These are phyloP conservation scores for Epichloe aotearoae DNA, from an alignment of 2,329 filamentous ascomycete species.

Conservation along the genomic window DNA sequence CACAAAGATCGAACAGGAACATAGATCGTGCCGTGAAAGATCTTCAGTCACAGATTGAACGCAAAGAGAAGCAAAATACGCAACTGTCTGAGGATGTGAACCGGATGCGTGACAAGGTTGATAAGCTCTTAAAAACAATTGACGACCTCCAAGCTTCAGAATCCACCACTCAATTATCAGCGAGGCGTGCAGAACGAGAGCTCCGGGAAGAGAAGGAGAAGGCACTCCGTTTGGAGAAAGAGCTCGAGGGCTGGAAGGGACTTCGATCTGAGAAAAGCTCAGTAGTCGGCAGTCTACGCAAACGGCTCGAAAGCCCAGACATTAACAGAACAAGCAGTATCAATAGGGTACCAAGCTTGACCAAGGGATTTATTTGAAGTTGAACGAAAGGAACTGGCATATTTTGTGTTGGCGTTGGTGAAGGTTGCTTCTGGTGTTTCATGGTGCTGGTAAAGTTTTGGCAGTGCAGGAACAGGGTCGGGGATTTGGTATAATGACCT, in stretches of 20 bases:
- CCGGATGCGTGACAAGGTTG: slow-evolving; percentile 80
- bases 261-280: slow-evolving; percentile 50
- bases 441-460: neutral
- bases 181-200: slow-evolving; percentile 79
- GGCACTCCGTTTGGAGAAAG: slow-evolving; percentile 66
- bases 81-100: slow-evolving; percentile 73
- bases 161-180: slow-evolving; percentile 64
- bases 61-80: slow-evolving; percentile 75
- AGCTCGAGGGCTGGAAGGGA: slow-evolving; percentile 75
- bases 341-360: slow-evolving; percentile 52
- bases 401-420: neutral
- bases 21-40: slow-evolving; percentile 91
- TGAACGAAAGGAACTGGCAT: neutral
- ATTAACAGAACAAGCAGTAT: slow-evolving; percentile 54
- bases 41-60: slow-evolving; percentile 80
- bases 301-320: slow-evolving; percentile 30
- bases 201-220: slow-evolving; percentile 81
- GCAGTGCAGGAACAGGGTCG: neutral
- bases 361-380: slow-evolving; percentile 49
- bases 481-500: slow-evolving; percentile 1
- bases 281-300: slow-evolving; percentile 27
- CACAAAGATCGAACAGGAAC: slow-evolving; percentile 78
- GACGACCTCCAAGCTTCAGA: slow-evolving; percentile 88
- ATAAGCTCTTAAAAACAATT: slow-evolving; percentile 78
- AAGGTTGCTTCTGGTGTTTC: neutral